These are phyloP conservation scores for Botrytis byssoidea DNA, from an alignment of 2,329 filamentous ascomycete genomes.

Conservation along the genomic window DNA sequence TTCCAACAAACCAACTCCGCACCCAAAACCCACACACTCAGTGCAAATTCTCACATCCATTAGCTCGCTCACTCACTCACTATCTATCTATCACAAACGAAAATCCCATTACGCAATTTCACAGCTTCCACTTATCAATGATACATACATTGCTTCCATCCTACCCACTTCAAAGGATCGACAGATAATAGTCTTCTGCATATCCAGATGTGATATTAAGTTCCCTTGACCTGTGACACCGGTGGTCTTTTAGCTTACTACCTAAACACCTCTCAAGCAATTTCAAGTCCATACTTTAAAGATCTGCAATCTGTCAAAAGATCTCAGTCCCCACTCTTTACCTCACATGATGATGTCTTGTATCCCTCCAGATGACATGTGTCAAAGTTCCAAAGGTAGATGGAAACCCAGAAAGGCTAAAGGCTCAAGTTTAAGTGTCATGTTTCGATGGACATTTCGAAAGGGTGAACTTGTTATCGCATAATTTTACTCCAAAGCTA, in stretches of 20 bases:
- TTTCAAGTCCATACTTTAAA: background rate
- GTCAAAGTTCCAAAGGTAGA: background rate
- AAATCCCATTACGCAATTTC: background rate
- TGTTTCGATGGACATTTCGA: background rate
- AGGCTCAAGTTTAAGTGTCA: background rate
- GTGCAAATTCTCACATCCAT: background rate
- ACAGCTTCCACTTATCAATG: background rate
- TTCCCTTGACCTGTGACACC: rapidly evolving
- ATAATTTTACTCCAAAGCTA: rapidly evolving
- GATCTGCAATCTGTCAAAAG: background rate
- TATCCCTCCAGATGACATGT: too few relatives aligned
- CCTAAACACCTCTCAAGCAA: background rate
- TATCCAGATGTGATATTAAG: background rate
- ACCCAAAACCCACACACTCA: background rate
- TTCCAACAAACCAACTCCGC: too few relatives aligned
- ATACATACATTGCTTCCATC: rapidly evolving
- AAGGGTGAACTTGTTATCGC: background rate
- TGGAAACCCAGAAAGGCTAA: background rate
- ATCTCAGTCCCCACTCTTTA: background rate
- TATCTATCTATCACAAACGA: background rate
- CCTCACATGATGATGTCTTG: background rate
- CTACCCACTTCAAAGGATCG: background rate
- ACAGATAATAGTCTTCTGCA: background rate
- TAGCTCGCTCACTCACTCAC: background rate
- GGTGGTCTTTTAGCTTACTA: background rate